Percentiles rank a stretch among this genome's conserved stretches.
Conservation (phyloP, 1,139 yeast genomes). For the Tardiomyces depauwii region DNA sequence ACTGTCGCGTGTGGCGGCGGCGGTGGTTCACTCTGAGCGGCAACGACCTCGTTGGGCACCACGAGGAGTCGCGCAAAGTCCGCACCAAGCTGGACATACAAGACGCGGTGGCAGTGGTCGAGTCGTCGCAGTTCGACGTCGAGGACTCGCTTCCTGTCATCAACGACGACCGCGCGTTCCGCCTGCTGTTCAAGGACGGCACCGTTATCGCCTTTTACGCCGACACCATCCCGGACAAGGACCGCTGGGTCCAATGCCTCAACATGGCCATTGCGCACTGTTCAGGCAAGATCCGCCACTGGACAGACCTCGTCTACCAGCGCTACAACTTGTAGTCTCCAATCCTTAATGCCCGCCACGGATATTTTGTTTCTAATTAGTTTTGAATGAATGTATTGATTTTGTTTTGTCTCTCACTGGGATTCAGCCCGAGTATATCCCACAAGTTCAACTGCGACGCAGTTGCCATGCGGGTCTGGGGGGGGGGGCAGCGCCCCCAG, state of each 20-base stretch:
- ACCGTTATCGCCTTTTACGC: slow-evolving; percentile 62
- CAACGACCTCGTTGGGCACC: slow-evolving; percentile 49
- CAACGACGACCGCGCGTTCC: slow-evolving; percentile 34
- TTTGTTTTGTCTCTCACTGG: too few relatives aligned
- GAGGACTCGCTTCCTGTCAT: slow-evolving; percentile 21
- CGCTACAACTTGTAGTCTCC: not conserved
- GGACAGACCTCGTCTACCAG: slow-evolving; percentile 24
- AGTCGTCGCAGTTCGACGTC: slow-evolving; percentile 25
- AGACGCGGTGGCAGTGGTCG: slow-evolving; percentile 43
- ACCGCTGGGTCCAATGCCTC: slow-evolving; percentile 39
- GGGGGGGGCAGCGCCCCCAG: too few relatives aligned
- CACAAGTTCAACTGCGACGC: too few relatives aligned
- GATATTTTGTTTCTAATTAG: not conserved
- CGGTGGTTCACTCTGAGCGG: slow-evolving; percentile 54
- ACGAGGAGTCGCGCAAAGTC: slow-evolving; percentile 50
- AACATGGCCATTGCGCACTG: slow-evolving; percentile 16
- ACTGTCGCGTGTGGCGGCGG: slow-evolving; percentile 55
- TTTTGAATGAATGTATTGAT: not conserved
- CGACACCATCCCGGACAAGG: slow-evolving; percentile 42
- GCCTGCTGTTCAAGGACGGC: slow-evolving; percentile 50
- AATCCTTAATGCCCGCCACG: not conserved
- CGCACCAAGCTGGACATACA: slow-evolving; percentile 55
- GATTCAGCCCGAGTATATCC: too few relatives aligned
- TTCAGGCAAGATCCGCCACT: slow-evolving; percentile 17
- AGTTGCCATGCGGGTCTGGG: too few relatives aligned